phyloP scores from a whole-genome alignment of 352 stramenopile genomes.

The Globisporangium carolinianum region DNA sequence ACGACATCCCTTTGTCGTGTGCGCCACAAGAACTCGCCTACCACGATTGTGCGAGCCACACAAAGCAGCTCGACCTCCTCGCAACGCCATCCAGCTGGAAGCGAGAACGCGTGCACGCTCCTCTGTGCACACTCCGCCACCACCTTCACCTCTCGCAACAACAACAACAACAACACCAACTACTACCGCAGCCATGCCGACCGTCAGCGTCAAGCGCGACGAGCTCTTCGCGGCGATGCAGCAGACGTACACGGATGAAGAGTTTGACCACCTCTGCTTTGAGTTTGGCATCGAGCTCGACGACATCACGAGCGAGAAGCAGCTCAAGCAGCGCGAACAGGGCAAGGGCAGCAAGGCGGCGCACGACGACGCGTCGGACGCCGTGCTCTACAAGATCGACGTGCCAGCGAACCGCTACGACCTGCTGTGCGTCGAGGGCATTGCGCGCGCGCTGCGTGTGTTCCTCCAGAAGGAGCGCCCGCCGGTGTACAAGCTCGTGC shows the following conservation, averaged over 20 bases:
- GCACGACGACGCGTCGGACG: constrained; percentile 58
- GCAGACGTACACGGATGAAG: constrained; percentile 96
- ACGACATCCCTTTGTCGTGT: too few species aligned
- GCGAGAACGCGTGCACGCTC: too few species aligned
- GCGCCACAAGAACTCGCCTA: too few species aligned
- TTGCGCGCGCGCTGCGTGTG: constrained; percentile 93
- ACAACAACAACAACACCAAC: too few species aligned
- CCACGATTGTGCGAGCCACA: too few species aligned
- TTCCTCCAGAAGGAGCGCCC: constrained; percentile 95
- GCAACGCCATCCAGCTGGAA: too few species aligned
- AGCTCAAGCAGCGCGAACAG: constrained; percentile 84
- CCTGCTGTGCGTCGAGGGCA: constrained; percentile 98
- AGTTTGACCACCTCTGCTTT: constrained; percentile 99
- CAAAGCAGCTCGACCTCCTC: too few species aligned
- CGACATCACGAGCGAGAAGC: constrained; percentile 84
- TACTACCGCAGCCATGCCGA: constrained; percentile 87
- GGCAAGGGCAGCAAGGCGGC: constrained; percentile 30
- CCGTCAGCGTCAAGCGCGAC: constrained; percentile 95
- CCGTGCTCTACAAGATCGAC: constrained; percentile 99
- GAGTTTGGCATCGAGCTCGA: constrained; percentile 99
- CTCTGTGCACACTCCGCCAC: too few species aligned
- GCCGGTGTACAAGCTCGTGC: constrained; percentile 79
- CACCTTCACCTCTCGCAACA: too few species aligned
- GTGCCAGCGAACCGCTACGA: constrained; percentile 99
- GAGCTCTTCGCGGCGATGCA: constrained; percentile 96